Evolutionary conservation across 208 protist species (phyloP), one percentile per base, ranked within the genome.

Genomic region (Trypanosoma boissoni): DNA sequence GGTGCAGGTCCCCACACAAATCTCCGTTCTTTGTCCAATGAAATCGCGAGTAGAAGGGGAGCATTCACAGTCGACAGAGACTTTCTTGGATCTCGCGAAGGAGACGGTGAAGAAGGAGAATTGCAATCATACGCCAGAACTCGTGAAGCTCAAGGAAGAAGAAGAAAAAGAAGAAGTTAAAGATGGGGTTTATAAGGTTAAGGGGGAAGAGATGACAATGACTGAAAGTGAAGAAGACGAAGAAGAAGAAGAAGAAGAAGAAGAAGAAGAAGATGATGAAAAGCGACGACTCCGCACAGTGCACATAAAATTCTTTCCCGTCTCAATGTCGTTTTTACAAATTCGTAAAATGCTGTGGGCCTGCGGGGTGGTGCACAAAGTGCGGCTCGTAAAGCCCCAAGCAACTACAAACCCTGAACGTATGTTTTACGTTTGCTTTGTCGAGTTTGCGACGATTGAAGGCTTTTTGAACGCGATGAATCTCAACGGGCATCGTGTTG

Each of bases 371-470:
- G 57, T 83, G 26, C 45, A 59, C 41, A 71, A 70, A 31, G 76
- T 83, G 34, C 70, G 76, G n/a, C 27, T 78, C 31, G 54, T 74
- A 12, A 52, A 63, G 18, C 74, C 68, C 1, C 34, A 49, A 26
- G 26, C 20, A 10, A 58, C 57, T 18, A n/a, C 54, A 28, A 62
- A 63, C 39, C 64, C 64, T 2, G 18, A 49, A 23, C 23, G 48
- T n/a, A 58, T 48, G 32, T 83, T 76, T 68, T 70, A 56, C 45
- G 51, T 78, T 23, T 58, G 61, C 42, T 79, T 83, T 53, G 77
- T 76, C 9, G 77, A 83, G 65, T 83, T 76, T 51, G 60, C 62
- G 1, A 62, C 51, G n/a, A 27, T 58, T 10, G 50, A 36, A 6
- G 68, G 62, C 16, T 54, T 51, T 3, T 27, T 14, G 42, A 58